phyloP scores from a whole-genome alignment of 2,329 filamentous ascomycete species.

The Monilinia fructigena region DNA sequence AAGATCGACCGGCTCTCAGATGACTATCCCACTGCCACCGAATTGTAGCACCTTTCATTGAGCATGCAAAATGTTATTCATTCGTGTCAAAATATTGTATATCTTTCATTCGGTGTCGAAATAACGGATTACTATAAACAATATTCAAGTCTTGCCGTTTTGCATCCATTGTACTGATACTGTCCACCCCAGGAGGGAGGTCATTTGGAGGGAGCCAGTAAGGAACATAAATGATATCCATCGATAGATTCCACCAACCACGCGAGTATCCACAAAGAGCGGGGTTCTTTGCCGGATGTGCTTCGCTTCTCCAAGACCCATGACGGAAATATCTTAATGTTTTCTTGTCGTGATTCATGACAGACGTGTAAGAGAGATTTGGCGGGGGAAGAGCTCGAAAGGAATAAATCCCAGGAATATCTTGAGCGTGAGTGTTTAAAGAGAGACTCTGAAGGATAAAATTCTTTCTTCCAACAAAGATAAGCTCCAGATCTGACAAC shows the following conservation, averaged over 20 bases:
- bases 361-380: not conserved
- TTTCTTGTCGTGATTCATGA: conserved; percentile 7
- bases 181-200: not conserved
- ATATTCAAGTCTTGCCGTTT: not conserved
- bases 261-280: not conserved
- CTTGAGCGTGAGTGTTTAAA: not conserved
- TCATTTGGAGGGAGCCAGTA: conserved; percentile 6
- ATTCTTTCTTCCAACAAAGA: not conserved
- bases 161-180: not conserved
- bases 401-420: not conserved
- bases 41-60: not conserved
- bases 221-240: conserved; percentile 7
- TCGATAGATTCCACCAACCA: conserved; percentile 7
- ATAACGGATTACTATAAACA: not conserved
- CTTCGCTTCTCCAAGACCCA: not conserved
- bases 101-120: not conserved
- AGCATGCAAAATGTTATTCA: conserved; percentile 13
- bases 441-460: not conserved
- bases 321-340: not conserved
- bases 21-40: not conserved
- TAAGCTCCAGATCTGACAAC: not conserved
- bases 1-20: not conserved
- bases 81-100: conserved; percentile 8
- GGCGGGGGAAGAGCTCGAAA: not conserved
- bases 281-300: not conserved